These are phyloP conservation scores for Artomyces pyxidatus DNA, from an alignment of 768 basidiomycete species.

Conservation along the genomic window DNA sequence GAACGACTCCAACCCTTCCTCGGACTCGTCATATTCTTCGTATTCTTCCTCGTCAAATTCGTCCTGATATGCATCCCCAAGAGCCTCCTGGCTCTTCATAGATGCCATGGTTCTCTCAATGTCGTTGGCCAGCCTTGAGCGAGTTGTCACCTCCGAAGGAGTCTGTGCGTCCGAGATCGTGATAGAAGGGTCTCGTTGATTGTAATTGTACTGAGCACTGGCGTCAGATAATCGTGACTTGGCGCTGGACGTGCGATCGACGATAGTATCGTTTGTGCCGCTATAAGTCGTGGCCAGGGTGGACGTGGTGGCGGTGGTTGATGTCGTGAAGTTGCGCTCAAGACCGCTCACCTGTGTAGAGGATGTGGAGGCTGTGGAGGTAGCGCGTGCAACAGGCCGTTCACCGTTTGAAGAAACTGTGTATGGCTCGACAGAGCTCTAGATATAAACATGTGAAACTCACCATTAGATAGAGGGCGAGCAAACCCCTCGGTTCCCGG, in stretches of 20 bases:
- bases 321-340: slow-evolving; percentile 12
- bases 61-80: slow-evolving; percentile 31
- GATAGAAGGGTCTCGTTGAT: slow-evolving; percentile 1
- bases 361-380: slow-evolving; percentile 9
- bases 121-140: slow-evolving; percentile 13
- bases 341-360: slow-evolving; percentile 5
- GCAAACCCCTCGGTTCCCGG: background rate
- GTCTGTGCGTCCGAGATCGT: background rate
- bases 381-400: slow-evolving; percentile 8
- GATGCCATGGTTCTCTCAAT: slow-evolving; percentile 15
- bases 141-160: slow-evolving; percentile 8
- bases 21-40: slow-evolving; percentile 39
- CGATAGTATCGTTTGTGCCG: background rate
- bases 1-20: slow-evolving; percentile 59
- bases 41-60: slow-evolving; percentile 43
- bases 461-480: background rate
- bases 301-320: slow-evolving; percentile 10
- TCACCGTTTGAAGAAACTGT: slow-evolving; percentile 9
- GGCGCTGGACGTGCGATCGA: background rate
- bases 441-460: background rate
- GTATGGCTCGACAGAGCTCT: background rate
- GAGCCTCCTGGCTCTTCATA: slow-evolving; percentile 26
- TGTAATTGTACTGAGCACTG: background rate
- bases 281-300: slow-evolving; percentile 6
- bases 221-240: background rate